These are phyloP conservation scores for Lathyrus aphaca DNA, from an alignment of 306 rosid species.

Conservation along the genomic window DNA sequence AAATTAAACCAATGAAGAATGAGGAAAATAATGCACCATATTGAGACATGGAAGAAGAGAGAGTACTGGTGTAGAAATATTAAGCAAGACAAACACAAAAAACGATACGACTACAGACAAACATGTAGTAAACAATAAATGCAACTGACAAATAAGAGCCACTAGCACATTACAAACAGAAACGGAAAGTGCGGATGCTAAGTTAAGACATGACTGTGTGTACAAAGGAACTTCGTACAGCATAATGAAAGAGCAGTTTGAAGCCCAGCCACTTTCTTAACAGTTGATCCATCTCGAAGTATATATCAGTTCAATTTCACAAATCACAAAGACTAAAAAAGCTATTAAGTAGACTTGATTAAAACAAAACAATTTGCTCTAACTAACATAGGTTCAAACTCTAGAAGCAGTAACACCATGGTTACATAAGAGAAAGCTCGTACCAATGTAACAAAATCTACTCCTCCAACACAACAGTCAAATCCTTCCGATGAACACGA, in stretches of 20 bases:
- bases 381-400: conserved; percentile 21
- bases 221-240: conserved; percentile 10
- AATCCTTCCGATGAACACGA: conserved; percentile 40
- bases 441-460: conserved; percentile 85
- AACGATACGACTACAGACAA: conserved; percentile 5
- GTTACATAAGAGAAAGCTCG: conserved; percentile 36
- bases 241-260: conserved; percentile 12
- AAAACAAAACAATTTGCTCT: conserved; percentile 8
- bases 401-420: conserved; percentile 6
- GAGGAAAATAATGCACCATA: background rate
- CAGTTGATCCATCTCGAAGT: background rate
- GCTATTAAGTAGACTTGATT: background rate
- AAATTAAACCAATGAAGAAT: conserved; percentile 8
- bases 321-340: background rate
- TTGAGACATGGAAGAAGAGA: conserved; percentile 10
- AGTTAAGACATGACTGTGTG: background rate
- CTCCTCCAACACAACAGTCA: conserved; percentile 73
- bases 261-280: conserved; percentile 7
- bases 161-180: conserved; percentile 9
- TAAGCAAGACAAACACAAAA: conserved; percentile 24
- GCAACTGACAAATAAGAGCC: conserved; percentile 10
- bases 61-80: conserved; percentile 10
- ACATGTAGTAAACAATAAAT: background rate
- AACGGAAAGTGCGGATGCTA: background rate
- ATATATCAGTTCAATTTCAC: background rate